Percentiles rank a stretch among this genome's conserved stretches.
These are phyloP conservation scores for Globisporangium cystogenes DNA, from an alignment of 352 stramenopile species.

Conservation along the genomic window DNA sequence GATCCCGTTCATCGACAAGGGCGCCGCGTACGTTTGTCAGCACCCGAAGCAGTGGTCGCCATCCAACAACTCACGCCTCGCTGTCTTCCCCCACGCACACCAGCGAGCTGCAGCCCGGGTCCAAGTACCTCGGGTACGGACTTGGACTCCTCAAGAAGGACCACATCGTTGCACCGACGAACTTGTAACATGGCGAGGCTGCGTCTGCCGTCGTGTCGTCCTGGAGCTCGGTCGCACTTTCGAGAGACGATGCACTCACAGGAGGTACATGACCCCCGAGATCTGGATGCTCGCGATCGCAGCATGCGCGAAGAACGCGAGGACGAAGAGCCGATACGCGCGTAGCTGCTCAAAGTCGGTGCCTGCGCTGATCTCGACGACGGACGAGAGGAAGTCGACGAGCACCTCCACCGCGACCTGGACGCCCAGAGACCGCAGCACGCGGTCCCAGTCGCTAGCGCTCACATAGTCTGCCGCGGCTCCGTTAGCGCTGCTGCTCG, in stretches of 20 bases:
- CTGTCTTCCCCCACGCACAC: not conserved
- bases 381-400: conserved; percentile 7
- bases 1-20: conserved; percentile 7
- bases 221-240: too few species aligned
- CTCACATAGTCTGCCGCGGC: not conserved
- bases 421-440: conserved; percentile 6
- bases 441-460: not conserved
- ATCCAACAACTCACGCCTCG: not conserved
- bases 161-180: conserved; percentile 43
- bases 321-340: conserved; percentile 19
- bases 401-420: conserved; percentile 8
- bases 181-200: conserved; percentile 18
- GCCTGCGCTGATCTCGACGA: conserved; percentile 5
- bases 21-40: conserved; percentile 5
- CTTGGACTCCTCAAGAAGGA: conserved; percentile 76
- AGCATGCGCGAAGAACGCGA: conserved; percentile 19
- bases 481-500: not conserved
- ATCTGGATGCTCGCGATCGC: conserved; percentile 30
- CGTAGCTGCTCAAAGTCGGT: conserved; percentile 20
- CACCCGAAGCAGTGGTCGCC: not conserved
- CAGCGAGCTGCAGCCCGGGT: conserved; percentile 42
- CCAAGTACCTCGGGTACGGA: conserved; percentile 71
- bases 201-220: too few species aligned
- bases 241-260: not conserved
- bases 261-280: conserved; percentile 17